Conservation (phyloP, 2,329 filamentous ascomycete species). For the Incumbomyces lentus region DNA sequence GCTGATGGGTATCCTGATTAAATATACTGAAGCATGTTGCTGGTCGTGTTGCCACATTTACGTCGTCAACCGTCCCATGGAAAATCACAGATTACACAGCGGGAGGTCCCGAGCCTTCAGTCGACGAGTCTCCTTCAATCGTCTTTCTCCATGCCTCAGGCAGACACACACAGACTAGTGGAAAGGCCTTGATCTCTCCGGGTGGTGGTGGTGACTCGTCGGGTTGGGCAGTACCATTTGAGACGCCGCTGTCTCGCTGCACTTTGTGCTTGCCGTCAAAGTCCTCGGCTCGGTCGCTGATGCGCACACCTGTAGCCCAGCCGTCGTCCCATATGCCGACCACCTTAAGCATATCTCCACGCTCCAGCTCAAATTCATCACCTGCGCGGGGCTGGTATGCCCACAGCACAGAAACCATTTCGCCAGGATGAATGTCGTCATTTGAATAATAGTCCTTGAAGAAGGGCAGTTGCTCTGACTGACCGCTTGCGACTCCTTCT, state of each 20-base stretch:
- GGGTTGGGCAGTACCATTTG: conserved; percentile 57
- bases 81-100: conserved; percentile 9
- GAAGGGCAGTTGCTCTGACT: conserved; percentile 88
- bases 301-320: conserved; percentile 86
- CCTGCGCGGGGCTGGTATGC: conserved; percentile 89
- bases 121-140: conserved; percentile 76
- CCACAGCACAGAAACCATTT: conserved; percentile 86
- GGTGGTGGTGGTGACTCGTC: conserved; percentile 52
- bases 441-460: conserved; percentile 99
- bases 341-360: conserved; percentile 96
- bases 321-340: conserved; percentile 99
- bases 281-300: conserved; percentile 75
- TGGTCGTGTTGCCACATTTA: background rate
- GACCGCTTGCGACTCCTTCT: conserved; percentile 70
- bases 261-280: conserved; percentile 68
- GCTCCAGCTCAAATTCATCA: conserved; percentile 86
- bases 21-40: background rate
- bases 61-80: background rate
- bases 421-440: conserved; percentile 86
- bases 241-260: conserved; percentile 89
- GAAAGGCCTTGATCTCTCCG: conserved; percentile 95
- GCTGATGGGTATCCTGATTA: conserved; percentile 6
- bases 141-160: conserved; percentile 96
- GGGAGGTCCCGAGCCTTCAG: conserved; percentile 43
- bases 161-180: conserved; percentile 87